A percentile compares a stretch with the other conserved stretches of the same genome.
These are phyloP conservation scores for Dorcoceras hygrometricum DNA, from an alignment of 257 asterid species.

Conservation along the genomic window DNA sequence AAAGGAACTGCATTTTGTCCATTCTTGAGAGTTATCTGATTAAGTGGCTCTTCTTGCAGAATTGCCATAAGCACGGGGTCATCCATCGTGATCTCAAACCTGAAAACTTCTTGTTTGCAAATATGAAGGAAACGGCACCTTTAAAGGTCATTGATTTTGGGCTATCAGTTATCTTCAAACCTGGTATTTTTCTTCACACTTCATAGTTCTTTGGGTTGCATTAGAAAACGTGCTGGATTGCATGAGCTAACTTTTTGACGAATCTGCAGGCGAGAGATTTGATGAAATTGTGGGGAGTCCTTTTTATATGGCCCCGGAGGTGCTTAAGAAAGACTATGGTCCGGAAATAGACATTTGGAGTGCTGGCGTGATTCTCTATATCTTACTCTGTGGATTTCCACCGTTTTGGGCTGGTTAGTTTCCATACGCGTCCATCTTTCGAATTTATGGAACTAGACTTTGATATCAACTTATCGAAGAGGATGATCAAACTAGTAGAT, in stretches of 20 bases:
- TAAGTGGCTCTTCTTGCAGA: slow-evolving; percentile 29
- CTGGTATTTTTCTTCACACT: slow-evolving; percentile 36
- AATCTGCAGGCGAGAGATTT: slow-evolving; percentile 52
- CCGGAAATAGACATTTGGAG: slow-evolving; percentile 76
- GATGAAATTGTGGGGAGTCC: slow-evolving; percentile 79
- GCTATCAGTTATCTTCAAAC: slow-evolving; percentile 59
- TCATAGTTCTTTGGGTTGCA: neutral
- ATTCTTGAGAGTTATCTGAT: slow-evolving; percentile 11
- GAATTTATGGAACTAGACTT: neutral
- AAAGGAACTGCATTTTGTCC: neutral
- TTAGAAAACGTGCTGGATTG: neutral
- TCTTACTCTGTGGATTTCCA: slow-evolving; percentile 64
- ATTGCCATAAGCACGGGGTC: slow-evolving; percentile 62
- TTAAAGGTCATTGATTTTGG: slow-evolving; percentile 72
- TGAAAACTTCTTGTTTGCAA: slow-evolving; percentile 56
- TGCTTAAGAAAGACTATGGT: slow-evolving; percentile 58
- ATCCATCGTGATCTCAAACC: slow-evolving; percentile 78
- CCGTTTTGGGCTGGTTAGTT: slow-evolving; percentile 77
- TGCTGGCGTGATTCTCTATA: slow-evolving; percentile 74
- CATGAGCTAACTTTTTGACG: slow-evolving; percentile 17
- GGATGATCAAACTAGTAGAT: neutral
- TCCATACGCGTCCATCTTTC: neutral
- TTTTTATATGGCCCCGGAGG: slow-evolving; percentile 80
- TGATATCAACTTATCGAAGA: neutral
- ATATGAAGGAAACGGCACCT: slow-evolving; percentile 57